These are phyloP conservation scores for Dichotomocladium elegans DNA, from an alignment of 371 early-diverging fungal genomes.

Conservation along the genomic window DNA sequence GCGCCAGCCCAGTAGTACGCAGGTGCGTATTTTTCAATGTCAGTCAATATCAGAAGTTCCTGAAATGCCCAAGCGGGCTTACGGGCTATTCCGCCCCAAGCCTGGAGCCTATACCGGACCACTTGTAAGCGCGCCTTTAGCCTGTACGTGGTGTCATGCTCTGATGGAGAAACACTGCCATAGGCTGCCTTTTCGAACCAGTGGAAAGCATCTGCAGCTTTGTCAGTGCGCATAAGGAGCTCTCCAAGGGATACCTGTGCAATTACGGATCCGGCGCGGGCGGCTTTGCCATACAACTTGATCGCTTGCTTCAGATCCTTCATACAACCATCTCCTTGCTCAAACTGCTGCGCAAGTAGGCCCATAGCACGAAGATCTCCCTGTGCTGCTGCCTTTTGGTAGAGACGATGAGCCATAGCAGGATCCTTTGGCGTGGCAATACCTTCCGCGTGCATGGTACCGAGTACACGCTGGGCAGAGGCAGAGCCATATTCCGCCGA, in stretches of 20 bases:
- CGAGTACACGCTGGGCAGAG: slow-evolving; percentile 22
- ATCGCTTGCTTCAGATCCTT: slow-evolving; percentile 8
- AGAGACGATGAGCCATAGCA: slow-evolving; percentile 9
- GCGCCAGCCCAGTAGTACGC: slow-evolving; percentile 36
- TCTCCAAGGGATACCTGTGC: slow-evolving; percentile 11
- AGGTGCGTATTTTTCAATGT: slow-evolving; percentile 10
- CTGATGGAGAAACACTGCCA: neutral
- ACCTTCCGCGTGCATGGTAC: slow-evolving; percentile 11
- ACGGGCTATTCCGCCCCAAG: slow-evolving; percentile 10
- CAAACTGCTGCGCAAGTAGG: slow-evolving; percentile 16
- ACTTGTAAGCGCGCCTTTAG: slow-evolving; percentile 28
- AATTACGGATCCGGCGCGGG: slow-evolving; percentile 1
- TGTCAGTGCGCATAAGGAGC: slow-evolving; percentile 3
- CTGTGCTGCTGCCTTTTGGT: slow-evolving; percentile 17
- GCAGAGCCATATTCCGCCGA: slow-evolving; percentile 22
- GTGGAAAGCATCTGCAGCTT: slow-evolving; percentile 2
- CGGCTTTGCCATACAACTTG: slow-evolving; percentile 6
- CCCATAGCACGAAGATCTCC: slow-evolving; percentile 17
- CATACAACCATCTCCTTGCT: slow-evolving; percentile 16
- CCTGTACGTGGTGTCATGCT: neutral
- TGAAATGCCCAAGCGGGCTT: slow-evolving; percentile 20
- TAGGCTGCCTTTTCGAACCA: slow-evolving; percentile 6
- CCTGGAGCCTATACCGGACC: slow-evolving; percentile 30
- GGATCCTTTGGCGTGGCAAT: slow-evolving; percentile 4
- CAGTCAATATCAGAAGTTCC: slow-evolving; percentile 23